Base-by-base conservation (phyloP, 148 eudicot species). In the Silene uniflora region DNA sequence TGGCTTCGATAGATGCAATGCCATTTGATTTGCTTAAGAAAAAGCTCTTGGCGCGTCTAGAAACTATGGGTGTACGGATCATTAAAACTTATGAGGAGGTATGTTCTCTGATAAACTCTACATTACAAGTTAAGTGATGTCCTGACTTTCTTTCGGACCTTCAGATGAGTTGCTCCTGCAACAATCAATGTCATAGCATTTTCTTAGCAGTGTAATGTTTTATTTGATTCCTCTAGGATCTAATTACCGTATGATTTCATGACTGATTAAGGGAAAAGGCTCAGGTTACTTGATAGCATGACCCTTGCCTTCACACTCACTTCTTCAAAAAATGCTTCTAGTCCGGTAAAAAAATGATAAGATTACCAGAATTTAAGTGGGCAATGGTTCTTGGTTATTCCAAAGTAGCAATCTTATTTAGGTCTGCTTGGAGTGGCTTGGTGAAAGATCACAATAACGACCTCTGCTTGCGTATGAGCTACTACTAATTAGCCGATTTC, bases 1-100 rank as follows among this genome's bases (percentile, higher is more conserved):
- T 94, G 87, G 98, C 98, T 84, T 94, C 98, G 68, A 88, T 83
- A 83, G 97, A 91, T 79, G 96, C 97, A 32, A 91, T 94, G 93
- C 98, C 98, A n/a, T 94, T 94, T 80, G 93, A 89, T 77, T 69
- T 94, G 74, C 78, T 94, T 54, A 91, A 86, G 91, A 87, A 71
- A 78, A 94, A 94, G 83, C 96, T 94, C 77, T 83, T 94, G 89
- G 73, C 78, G 62, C 90, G 98, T 81, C 79, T 94, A 73, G 83
- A 94, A 84, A 90, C 93, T 14, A 83, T 94, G 91, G 98, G 96
- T 46, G 80, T 94, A 47, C 91, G 82, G 62, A 79, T 94, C 73
- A 68, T 75, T 72, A 85, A 83, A 86, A 89, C 85, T 76, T 91
- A 91, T 63, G 98, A 94, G 84, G 98, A 94, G 91, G 98, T 94